Base-by-base conservation (phyloP, 2,329 filamentous ascomycete genomes). In the Cladosporium sp. region DNA sequence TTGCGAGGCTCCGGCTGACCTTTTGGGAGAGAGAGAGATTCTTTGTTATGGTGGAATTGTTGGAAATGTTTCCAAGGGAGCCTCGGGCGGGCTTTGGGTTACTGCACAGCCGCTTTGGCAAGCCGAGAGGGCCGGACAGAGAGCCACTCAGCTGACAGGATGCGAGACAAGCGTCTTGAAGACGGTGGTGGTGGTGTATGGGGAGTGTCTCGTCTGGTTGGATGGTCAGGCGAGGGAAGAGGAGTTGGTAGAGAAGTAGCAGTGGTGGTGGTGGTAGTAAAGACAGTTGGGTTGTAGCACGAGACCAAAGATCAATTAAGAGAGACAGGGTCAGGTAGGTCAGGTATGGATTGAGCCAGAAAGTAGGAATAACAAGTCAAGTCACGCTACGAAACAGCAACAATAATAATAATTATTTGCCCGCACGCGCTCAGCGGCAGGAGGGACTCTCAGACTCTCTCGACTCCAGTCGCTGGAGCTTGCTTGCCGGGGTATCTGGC, bases 11-110 rank as follows among this genome's bases (percentile, higher is more conserved):
- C 45, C 37, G 45, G 37, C 17, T 48, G 45, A 41, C 27, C 37
- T 48, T 48, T 48, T 22, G 27, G 37, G 15, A 36, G 32, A n/a
- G 22, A 27, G 22, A 20, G 43, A 20, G 37, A 30, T 48, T 41
- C 45, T 48, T 48, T 48, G 45, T 48, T 48, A 17, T 41, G 19
- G 44, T 38, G 18, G 17, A 40, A 41, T 32, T 34, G 27, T 22
- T 41, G 37, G 45, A 48, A 48, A 48, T 48, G 45, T 48, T 48
- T 48, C 45, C 34, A 39, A 27, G 39, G 45, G 44, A 48, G 45
- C 37, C 45, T 48, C 45, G 45, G 45, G 40, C 40, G 19, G 44
- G 20, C 38, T n/a, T n/a, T n/a, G n/a, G n/a, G n/a, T n/a, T n/a
- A n/a, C n/a, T 39, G 36, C 44, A 48, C 45, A 36, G 45, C 45